Evolutionary conservation across 371 early-diverging fungal species (phyloP).

Genomic region (Ordospora pajunii): DNA sequence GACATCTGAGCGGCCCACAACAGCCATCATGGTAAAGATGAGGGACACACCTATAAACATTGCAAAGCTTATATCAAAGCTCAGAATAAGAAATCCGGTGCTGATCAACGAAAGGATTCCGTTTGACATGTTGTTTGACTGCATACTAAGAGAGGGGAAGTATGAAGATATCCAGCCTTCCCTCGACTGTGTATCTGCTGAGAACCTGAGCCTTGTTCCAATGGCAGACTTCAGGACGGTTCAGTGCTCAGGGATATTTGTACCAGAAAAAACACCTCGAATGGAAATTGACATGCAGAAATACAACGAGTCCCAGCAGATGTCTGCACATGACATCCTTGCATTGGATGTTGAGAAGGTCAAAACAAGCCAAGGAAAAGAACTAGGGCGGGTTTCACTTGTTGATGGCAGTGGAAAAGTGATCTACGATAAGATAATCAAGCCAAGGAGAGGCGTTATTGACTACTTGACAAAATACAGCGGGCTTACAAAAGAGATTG

Average conservation of each 20-base stretch:
- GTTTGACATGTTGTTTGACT: not conserved
- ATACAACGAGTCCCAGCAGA: not conserved
- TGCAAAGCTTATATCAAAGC: not conserved
- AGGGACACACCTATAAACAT: not conserved
- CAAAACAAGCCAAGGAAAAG: constrained; percentile 40
- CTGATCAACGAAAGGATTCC: constrained; percentile 27
- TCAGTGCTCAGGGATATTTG: constrained; percentile 22
- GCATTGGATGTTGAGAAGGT: constrained; percentile 61
- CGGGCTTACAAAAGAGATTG: constrained; percentile 43
- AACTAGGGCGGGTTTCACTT: constrained; percentile 53
- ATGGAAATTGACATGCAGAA: not conserved
- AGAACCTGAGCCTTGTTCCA: constrained; percentile 17
- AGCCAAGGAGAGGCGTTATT: constrained; percentile 39
- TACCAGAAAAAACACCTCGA: not conserved
- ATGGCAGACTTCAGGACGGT: constrained; percentile 18
- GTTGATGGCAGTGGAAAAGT: constrained; percentile 42
- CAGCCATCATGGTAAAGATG: not conserved
- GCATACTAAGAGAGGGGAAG: constrained; percentile 1
- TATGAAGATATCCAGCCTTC: not conserved
- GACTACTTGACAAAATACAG: constrained; percentile 56
- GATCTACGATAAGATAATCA: constrained; percentile 56
- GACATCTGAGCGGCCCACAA: not conserved
- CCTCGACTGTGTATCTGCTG: not conserved
- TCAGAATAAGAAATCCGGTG: not conserved
- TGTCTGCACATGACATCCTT: constrained; percentile 25